Percentiles rank a stretch among this genome's conserved stretches.
phyloP scores from a whole-genome alignment of 2,329 filamentous ascomycete genomes.

The Aulographum hederae region DNA sequence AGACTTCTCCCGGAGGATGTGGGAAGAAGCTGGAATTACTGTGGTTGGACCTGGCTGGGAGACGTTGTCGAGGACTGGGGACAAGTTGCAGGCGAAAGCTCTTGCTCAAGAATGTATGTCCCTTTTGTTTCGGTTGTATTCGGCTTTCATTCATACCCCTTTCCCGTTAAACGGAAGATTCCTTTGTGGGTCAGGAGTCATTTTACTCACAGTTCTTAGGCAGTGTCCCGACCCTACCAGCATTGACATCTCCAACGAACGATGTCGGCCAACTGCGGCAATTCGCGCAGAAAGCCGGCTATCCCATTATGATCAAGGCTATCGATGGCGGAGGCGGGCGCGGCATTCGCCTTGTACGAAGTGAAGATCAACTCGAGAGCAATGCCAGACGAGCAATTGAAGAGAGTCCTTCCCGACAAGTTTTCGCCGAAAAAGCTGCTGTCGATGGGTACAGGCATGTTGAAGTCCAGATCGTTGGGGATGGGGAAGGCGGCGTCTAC shows the following conservation, averaged over 20 bases:
- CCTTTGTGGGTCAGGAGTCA: no score
- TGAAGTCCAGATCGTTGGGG: slow-evolving; percentile 42
- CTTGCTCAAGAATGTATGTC: slow-evolving; percentile 29
- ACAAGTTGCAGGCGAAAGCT: slow-evolving; percentile 34
- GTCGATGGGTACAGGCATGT: slow-evolving; percentile 40
- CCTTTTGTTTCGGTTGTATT: not conserved
- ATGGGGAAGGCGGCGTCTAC: slow-evolving; percentile 30
- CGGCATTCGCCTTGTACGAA: slow-evolving; percentile 36
- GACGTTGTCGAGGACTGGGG: slow-evolving; percentile 35
- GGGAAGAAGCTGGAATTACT: slow-evolving; percentile 26
- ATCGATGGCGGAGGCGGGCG: slow-evolving; percentile 44
- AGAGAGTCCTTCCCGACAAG: slow-evolving; percentile 38
- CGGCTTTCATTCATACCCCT: no score
- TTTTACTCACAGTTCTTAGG: slow-evolving; percentile 7
- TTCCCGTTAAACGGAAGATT: no score
- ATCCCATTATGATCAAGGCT: slow-evolving; percentile 45
- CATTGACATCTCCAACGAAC: slow-evolving; percentile 25
- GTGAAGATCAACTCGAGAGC: slow-evolving; percentile 24
- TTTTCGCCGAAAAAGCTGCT: slow-evolving; percentile 45
- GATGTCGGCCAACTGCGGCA: slow-evolving; percentile 21
- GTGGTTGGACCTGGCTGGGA: slow-evolving; percentile 40
- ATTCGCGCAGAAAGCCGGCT: slow-evolving; percentile 41
- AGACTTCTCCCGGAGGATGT: slow-evolving; percentile 30
- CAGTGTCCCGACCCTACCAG: slow-evolving; percentile 32
- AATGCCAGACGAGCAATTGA: slow-evolving; percentile 32